Conservation (phyloP, 2,329 filamentous ascomycete species). For the Scytalidium lignicola region DNA sequence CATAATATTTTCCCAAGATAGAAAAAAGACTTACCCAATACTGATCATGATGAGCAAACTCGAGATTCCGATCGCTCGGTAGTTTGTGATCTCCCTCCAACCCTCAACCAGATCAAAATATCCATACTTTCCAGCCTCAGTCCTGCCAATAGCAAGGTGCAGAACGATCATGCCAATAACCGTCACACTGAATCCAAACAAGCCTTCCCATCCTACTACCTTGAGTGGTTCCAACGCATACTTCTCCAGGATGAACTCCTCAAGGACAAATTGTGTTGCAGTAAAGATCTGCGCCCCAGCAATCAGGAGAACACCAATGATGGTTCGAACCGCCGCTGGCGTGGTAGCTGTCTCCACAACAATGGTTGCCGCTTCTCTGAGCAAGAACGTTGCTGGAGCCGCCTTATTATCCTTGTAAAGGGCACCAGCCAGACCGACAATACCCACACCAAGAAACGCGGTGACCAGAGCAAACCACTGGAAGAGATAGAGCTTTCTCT, state of each 20-base stretch:
- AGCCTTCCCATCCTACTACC: slow-evolving; percentile 92
- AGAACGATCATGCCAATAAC: slow-evolving; percentile 72
- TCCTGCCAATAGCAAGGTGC: slow-evolving; percentile 71
- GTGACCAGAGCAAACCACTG: slow-evolving; percentile 88
- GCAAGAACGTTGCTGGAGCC: slow-evolving; percentile 31
- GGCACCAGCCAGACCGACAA: slow-evolving; percentile 86
- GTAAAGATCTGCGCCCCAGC: slow-evolving; percentile 95
- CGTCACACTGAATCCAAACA: slow-evolving; percentile 84
- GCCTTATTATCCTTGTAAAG: slow-evolving; percentile 60
- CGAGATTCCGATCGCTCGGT: slow-evolving; percentile 66
- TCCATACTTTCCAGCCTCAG: slow-evolving; percentile 67
- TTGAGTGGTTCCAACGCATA: slow-evolving; percentile 71
- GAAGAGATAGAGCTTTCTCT: slow-evolving; percentile 72
- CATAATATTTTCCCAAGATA: background rate
- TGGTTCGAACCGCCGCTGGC: slow-evolving; percentile 58
- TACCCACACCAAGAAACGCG: slow-evolving; percentile 79
- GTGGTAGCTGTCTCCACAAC: slow-evolving; percentile 36
- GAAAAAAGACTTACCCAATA: slow-evolving; percentile 66
- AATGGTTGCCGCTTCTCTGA: slow-evolving; percentile 36
- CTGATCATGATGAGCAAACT: slow-evolving; percentile 94
- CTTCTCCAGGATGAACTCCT: slow-evolving; percentile 85
- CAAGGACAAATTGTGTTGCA: slow-evolving; percentile 89
- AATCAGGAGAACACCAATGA: slow-evolving; percentile 84
- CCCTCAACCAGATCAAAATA: slow-evolving; percentile 90
- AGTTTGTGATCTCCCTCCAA: slow-evolving; percentile 71